These are phyloP conservation scores for Salinomyces thailandicus DNA, from an alignment of 2,329 filamentous ascomycete species.

Conservation along the genomic window DNA sequence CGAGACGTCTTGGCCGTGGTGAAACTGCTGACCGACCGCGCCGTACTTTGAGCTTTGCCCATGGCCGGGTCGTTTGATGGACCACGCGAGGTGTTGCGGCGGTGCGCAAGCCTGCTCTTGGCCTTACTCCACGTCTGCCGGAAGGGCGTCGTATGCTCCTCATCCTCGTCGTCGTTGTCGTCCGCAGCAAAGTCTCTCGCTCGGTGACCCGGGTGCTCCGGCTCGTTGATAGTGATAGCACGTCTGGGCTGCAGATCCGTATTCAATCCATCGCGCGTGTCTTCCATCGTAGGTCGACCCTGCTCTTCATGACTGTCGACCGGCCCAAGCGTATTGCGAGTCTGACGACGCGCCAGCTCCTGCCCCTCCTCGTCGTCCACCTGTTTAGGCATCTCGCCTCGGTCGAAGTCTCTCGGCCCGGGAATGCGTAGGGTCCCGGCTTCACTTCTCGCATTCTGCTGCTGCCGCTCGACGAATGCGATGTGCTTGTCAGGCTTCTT, in stretches of 20 bases:
- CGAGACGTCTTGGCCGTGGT: slow-evolving; percentile 34
- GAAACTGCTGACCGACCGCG: slow-evolving; percentile 49
- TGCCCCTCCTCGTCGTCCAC: slow-evolving; percentile 40
- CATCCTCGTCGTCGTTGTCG: slow-evolving; percentile 12
- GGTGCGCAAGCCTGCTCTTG: slow-evolving; percentile 6
- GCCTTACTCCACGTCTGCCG: slow-evolving; percentile 5
- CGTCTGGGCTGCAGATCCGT: slow-evolving; percentile 33
- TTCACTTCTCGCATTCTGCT: slow-evolving; percentile 51
- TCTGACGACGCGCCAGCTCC: slow-evolving; percentile 17
- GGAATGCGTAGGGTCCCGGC: slow-evolving; percentile 76
- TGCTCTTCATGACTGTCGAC: neutral
- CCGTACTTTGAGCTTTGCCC: slow-evolving; percentile 12
- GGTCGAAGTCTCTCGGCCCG: slow-evolving; percentile 80
- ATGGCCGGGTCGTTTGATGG: neutral
- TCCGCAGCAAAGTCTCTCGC: slow-evolving; percentile 12
- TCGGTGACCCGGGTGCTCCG: slow-evolving; percentile 35
- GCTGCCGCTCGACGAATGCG: slow-evolving; percentile 75
- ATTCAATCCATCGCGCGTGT: slow-evolving; percentile 15
- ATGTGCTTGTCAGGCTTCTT: slow-evolving; percentile 64
- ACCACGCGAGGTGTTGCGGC: slow-evolving; percentile 7
- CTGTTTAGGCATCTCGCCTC: slow-evolving; percentile 59
- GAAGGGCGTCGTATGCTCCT: slow-evolving; percentile 6
- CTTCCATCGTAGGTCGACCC: slow-evolving; percentile 1
- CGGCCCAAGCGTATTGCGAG: slow-evolving; percentile 15
- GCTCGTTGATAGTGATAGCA: slow-evolving; percentile 59